Base-by-base conservation (phyloP, 2,329 filamentous ascomycete species). In the Aspergillus fumigatus region DNA sequence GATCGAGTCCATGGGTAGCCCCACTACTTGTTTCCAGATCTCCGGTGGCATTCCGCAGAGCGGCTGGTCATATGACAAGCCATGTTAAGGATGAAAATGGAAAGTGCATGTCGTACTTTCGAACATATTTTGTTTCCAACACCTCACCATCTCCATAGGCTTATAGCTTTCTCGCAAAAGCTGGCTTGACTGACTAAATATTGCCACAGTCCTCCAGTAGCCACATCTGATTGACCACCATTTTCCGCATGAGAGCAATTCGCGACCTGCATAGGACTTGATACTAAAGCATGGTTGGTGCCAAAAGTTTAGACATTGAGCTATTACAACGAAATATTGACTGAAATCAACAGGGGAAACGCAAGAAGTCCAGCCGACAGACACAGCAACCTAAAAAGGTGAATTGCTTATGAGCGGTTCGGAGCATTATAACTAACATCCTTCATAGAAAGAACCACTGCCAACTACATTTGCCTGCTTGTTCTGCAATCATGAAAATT, bases 401-500 rank as follows among this genome's bases (percentile, higher is more conserved):
- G 78, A 63, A 63, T 72, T 62, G 50, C 26, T 38, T 53, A 26
- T 51, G 19, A 45, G 14, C 17, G 32, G 32, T 25, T 25, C 29
- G 27, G 35, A 50, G 10, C 26, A 41, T 40, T 45, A 35, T 50
- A 40, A 50, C 38, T 60, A 43, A 54, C 32, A 19, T 25, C 43
- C 54, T 23, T 47, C 43, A 21, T 55, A 77, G 76, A 75, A 71
- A 65, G 78, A 80, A 62, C 75, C 77, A 26, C 73, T 80, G n/a
- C 69, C 77, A 17, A 92, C 90, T 2, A 84, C 85, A n/a, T 99
- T 99, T 75, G 90, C 92, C 56, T 99, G 94, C 73, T 86, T 99
- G 48, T 99, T 99, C 78, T 99, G 94, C 82, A 97, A 97, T 74
- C 92, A 97, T 77, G 94, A 97, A 72, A 94, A 91, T 64, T 90